A percentile compares a stretch with the other conserved stretches of the same genome.
These are phyloP conservation scores for Candida jianshihensis DNA, from an alignment of 805 yeast species.

Conservation along the genomic window DNA sequence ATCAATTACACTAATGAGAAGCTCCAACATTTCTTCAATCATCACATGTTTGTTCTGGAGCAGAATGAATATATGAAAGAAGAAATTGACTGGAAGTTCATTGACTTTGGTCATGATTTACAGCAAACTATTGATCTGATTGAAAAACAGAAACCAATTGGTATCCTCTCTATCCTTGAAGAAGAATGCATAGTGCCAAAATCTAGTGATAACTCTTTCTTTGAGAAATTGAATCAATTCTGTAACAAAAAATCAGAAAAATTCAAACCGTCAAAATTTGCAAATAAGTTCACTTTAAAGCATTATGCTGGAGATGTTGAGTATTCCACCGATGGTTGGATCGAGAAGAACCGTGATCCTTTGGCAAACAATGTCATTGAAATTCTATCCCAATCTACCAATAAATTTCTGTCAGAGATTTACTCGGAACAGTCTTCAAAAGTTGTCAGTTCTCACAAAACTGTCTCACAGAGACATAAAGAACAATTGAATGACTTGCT, in stretches of 20 bases:
- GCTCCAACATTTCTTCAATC: conserved; percentile 95
- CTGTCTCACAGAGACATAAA: conserved; percentile 84
- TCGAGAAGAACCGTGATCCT: conserved; percentile 92
- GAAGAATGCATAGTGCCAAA: conserved; percentile 96
- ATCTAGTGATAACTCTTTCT: conserved; percentile 75
- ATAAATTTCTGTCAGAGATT: conserved; percentile 47
- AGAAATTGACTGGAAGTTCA: conserved; percentile 92
- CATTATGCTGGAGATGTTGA: conserved; percentile 98
- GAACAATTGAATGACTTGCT: conserved; percentile 72
- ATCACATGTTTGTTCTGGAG: conserved; percentile 94
- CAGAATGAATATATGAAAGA: conserved; percentile 93
- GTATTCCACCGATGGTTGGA: conserved; percentile 87
- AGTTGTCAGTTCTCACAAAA: conserved; percentile 45
- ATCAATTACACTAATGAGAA: conserved; percentile 97
- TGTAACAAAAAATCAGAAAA: conserved; percentile 51
- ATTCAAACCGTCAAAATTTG: conserved; percentile 66
- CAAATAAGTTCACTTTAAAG: conserved; percentile 72
- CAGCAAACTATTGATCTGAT: conserved; percentile 92
- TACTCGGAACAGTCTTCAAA: conserved; percentile 36
- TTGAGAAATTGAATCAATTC: conserved; percentile 64
- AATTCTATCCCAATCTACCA: conserved; percentile 51
- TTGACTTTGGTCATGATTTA: conserved; percentile 91
- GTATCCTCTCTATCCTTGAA: conserved; percentile 78
- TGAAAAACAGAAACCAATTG: conserved; percentile 67
- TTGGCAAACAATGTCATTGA: conserved; percentile 66